Conservation (phyloP, 2,329 filamentous ascomycete genomes). For the Exophiala viscosa region DNA sequence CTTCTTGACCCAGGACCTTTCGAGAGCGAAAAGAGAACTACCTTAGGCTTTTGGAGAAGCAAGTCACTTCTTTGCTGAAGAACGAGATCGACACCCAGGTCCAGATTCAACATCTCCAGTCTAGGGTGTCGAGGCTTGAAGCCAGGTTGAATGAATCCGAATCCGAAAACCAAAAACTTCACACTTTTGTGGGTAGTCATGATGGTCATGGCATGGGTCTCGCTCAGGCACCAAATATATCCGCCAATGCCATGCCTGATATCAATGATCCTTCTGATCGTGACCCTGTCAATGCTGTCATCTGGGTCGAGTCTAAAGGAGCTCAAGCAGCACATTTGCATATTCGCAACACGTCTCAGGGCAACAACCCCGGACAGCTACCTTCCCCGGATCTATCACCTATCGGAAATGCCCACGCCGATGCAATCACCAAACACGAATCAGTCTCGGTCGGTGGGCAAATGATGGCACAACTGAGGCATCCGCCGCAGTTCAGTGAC, state of each 20-base stretch:
- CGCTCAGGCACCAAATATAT: not conserved
- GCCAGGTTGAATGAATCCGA: constrained; percentile 19
- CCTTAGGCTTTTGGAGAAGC: constrained; percentile 11
- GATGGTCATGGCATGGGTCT: not conserved
- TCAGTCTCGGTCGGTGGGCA: too few species aligned
- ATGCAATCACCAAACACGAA: too few species aligned
- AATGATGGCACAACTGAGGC: too few species aligned
- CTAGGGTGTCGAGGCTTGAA: constrained; percentile 29
- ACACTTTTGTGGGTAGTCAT: too few species aligned
- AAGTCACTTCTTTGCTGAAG: constrained; percentile 11
- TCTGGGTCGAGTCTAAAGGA: constrained; percentile 11
- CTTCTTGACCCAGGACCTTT: constrained; percentile 11
- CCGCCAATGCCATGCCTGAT: not conserved
- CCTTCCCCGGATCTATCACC: not conserved
- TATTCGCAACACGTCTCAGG: not conserved
- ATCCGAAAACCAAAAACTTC: not conserved
- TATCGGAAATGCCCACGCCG: too few species aligned
- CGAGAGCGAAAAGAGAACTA: constrained; percentile 20
- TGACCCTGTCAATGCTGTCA: not conserved
- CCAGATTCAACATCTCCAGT: constrained; percentile 29
- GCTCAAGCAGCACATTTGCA: constrained; percentile 9
- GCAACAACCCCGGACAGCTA: not conserved
- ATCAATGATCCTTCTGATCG: not conserved
- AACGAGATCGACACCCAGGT: constrained; percentile 32
- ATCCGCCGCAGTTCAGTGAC: not conserved